Conservation (phyloP, 1,139 yeast species). For the Starmera stellimalicola region DNA sequence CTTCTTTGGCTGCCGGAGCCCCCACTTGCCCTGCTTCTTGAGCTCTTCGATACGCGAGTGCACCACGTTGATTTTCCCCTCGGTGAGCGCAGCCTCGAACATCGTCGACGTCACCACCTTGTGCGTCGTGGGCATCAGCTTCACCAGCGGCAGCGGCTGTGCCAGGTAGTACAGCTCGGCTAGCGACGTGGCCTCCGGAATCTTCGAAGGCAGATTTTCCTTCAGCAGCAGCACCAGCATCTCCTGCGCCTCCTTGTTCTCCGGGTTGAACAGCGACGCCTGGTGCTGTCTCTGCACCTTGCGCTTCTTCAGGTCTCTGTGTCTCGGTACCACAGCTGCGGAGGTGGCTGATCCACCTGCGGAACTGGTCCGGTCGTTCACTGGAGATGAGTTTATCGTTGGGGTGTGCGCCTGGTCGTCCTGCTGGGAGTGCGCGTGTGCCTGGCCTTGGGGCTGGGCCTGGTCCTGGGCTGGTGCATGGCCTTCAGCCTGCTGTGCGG, state of each 20-base stretch:
- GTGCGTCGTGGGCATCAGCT: slow-evolving; percentile 75
- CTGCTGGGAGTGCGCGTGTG: neutral
- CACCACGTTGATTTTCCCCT: slow-evolving; percentile 87
- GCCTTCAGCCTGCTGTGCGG: neutral
- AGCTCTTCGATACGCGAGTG: slow-evolving; percentile 89
- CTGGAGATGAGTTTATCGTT: neutral
- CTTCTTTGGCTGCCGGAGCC: slow-evolving; percentile 73
- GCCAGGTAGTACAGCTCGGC: slow-evolving; percentile 83
- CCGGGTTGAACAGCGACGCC: slow-evolving; percentile 17
- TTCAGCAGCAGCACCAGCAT: slow-evolving; percentile 34
- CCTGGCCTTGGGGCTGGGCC: neutral
- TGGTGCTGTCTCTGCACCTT: slow-evolving; percentile 16
- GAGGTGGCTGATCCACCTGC: slow-evolving; percentile 4
- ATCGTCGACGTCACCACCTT: slow-evolving; percentile 79
- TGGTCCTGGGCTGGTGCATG: too few species aligned
- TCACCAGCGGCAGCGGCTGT: slow-evolving; percentile 78
- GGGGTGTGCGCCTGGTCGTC: neutral
- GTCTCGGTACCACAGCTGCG: slow-evolving; percentile 7
- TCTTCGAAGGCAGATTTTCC: slow-evolving; percentile 36
- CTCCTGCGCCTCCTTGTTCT: slow-evolving; percentile 28
- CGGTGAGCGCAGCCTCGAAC: slow-evolving; percentile 79
- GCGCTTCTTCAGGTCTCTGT: slow-evolving; percentile 9
- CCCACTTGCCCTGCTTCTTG: slow-evolving; percentile 84
- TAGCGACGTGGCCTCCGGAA: slow-evolving; percentile 53
- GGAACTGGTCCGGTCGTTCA: slow-evolving; percentile 1